Evolutionary conservation across 2,329 filamentous ascomycete species (phyloP).

Genomic region (Cladosporium sp.): DNA sequence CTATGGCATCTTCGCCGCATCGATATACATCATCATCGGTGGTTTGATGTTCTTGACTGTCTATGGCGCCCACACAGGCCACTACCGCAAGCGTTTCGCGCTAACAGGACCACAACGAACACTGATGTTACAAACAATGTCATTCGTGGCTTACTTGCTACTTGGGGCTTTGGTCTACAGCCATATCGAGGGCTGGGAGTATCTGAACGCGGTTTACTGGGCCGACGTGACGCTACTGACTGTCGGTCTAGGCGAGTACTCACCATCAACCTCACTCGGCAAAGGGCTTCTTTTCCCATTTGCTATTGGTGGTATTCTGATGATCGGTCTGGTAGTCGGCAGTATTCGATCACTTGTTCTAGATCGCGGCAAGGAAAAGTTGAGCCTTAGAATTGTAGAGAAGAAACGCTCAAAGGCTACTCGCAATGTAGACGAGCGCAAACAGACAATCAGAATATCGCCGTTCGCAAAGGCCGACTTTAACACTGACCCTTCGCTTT

Average conservation of each 20-base stretch:
- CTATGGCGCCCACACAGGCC: conserved; percentile 55
- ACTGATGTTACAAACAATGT: conserved; percentile 56
- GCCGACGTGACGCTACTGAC: conserved; percentile 59
- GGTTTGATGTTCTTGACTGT: conserved; percentile 58
- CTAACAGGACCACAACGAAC: conserved; percentile 60
- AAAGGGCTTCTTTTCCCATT: conserved; percentile 56
- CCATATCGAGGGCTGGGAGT: conserved; percentile 56
- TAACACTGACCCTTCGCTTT: conserved; percentile 44
- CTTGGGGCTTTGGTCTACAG: conserved; percentile 51
- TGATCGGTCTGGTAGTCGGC: conserved; percentile 58
- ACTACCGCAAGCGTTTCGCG: conserved; percentile 59
- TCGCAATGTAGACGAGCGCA: conserved; percentile 41
- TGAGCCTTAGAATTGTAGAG: conserved; percentile 53
- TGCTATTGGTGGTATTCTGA: conserved; percentile 57
- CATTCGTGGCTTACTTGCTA: conserved; percentile 52
- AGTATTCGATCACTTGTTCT: conserved; percentile 54
- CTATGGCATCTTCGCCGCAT: conserved; percentile 61
- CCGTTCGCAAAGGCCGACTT: conserved; percentile 45
- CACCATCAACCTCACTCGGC: conserved; percentile 53
- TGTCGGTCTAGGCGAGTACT: conserved; percentile 55
- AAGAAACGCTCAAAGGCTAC: conserved; percentile 50
- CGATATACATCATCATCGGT: conserved; percentile 58
- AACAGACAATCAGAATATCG: conserved; percentile 47
- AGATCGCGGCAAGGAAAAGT: conserved; percentile 54
- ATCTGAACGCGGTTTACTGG: conserved; percentile 58